Evolutionary conservation across 1,139 yeast species (phyloP).

Genomic region (Yamadazyma epiphylla): DNA sequence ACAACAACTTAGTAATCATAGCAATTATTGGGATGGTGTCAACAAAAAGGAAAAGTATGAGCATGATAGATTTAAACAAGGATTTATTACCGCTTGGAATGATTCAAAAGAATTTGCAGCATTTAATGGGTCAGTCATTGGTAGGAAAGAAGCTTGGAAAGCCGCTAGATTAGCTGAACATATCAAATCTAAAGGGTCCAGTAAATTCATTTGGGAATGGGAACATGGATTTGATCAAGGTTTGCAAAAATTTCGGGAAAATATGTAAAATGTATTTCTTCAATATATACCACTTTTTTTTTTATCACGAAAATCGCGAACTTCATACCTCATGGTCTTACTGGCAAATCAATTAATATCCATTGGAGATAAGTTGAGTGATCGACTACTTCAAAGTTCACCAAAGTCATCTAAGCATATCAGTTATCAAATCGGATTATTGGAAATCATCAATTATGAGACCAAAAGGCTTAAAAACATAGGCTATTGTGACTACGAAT

Average conservation of each 20-base stretch:
- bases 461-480: constrained; percentile 19
- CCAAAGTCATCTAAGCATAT: constrained; percentile 16
- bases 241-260: constrained; percentile 25
- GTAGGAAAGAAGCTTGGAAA: constrained; percentile 71
- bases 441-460: constrained; percentile 35
- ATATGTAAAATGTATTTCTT: too few relatives aligned
- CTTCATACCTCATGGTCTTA: too few relatives aligned
- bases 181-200: constrained; percentile 48
- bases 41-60: constrained; percentile 63
- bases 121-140: constrained; percentile 67
- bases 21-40: constrained; percentile 63
- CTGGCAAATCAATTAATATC: constrained; percentile 5
- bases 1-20: constrained; percentile 45
- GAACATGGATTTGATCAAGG: constrained; percentile 79
- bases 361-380: too few relatives aligned
- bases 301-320: too few relatives aligned
- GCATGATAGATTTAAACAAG: constrained; percentile 77
- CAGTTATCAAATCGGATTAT: constrained; percentile 25
- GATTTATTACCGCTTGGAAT: constrained; percentile 68
- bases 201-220: constrained; percentile 77
- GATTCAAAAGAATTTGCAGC: constrained; percentile 68
- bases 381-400: constrained; percentile 6
- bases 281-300: too few relatives aligned
- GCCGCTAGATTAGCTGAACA: constrained; percentile 52
- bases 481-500: constrained; percentile 38